These are phyloP conservation scores for Sporisorium sorghi DNA, from an alignment of 1,284 basidiomycete species.

Conservation along the genomic window DNA sequence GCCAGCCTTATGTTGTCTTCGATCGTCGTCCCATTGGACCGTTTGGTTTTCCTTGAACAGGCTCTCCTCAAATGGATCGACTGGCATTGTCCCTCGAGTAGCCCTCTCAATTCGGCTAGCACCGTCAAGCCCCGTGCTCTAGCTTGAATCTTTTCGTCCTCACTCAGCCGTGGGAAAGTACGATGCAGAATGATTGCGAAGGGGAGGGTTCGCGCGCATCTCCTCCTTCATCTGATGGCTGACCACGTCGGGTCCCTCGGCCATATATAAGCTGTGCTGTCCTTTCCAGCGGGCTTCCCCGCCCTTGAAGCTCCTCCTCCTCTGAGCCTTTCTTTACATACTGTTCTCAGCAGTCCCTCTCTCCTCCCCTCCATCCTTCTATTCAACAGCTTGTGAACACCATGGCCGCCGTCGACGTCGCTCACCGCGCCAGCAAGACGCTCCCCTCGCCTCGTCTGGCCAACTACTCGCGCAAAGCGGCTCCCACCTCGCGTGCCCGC, in stretches of 20 bases:
- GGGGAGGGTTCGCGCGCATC: not conserved
- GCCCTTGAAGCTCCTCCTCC: not conserved
- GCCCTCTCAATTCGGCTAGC: not conserved
- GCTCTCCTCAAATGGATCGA: slow-evolving; percentile 10
- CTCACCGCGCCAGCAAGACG: slow-evolving; percentile 26
- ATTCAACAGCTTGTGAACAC: not conserved
- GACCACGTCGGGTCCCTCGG: not conserved
- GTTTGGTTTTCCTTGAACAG: slow-evolving; percentile 11
- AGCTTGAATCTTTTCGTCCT: slow-evolving; percentile 1
- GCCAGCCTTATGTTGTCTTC: slow-evolving; percentile 19
- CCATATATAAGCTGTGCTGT: slow-evolving; percentile 10
- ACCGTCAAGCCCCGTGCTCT: not conserved
- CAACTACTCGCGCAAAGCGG: slow-evolving; percentile 11
- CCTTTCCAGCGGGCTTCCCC: not conserved
- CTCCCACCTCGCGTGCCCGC: slow-evolving; percentile 12
- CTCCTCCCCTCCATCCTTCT: not conserved
- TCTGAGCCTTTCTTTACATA: not conserved
- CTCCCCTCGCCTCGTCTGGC: slow-evolving; percentile 22
- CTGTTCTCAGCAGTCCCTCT: not conserved
- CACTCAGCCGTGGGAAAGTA: not conserved
- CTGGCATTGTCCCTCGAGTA: not conserved
- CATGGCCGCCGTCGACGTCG: slow-evolving; percentile 29
- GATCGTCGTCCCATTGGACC: slow-evolving; percentile 12
- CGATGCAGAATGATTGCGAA: not conserved
- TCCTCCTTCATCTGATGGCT: not conserved